phyloP scores from a whole-genome alignment of 2,329 filamentous ascomycete genomes.

The Leptographium procerum region DNA sequence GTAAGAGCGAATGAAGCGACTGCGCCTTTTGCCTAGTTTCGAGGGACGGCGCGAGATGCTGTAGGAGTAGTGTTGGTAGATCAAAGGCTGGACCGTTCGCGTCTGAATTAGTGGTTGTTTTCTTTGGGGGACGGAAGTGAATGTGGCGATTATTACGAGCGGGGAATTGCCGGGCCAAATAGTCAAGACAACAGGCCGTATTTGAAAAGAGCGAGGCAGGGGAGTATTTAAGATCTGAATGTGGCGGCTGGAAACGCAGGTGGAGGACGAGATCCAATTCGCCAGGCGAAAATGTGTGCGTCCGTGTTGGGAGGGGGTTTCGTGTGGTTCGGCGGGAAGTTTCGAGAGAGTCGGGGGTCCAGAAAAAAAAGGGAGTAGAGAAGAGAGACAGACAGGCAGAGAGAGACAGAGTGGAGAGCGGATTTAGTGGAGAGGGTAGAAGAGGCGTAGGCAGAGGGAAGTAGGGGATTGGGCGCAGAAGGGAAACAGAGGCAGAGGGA shows the following conservation, averaged over 20 bases:
- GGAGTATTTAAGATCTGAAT: neutral
- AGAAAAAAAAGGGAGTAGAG: neutral
- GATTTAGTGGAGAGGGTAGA: neutral
- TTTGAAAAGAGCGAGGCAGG: neutral
- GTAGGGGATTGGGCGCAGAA: neutral
- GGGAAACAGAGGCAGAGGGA: neutral
- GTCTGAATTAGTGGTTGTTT: neutral
- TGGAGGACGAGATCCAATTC: neutral
- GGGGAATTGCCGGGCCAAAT: neutral
- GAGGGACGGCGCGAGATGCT: neutral
- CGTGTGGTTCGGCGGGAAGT: neutral
- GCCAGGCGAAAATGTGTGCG: neutral
- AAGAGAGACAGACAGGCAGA: neutral
- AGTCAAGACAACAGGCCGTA: neutral
- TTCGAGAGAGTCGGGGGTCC: neutral
- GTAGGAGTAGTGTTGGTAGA: neutral
- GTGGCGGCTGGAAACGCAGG: neutral
- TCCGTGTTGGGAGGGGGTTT: neutral
- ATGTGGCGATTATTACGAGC: neutral
- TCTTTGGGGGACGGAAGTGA: neutral
- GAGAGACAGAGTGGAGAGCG: no score
- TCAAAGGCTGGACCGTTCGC: neutral
- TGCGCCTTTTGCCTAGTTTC: neutral
- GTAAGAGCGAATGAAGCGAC: neutral
- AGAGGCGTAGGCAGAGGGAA: neutral